These are phyloP conservation scores for Colletotrichum neosansevieriae DNA, from an alignment of 2,329 filamentous ascomycete genomes.

Conservation along the genomic window DNA sequence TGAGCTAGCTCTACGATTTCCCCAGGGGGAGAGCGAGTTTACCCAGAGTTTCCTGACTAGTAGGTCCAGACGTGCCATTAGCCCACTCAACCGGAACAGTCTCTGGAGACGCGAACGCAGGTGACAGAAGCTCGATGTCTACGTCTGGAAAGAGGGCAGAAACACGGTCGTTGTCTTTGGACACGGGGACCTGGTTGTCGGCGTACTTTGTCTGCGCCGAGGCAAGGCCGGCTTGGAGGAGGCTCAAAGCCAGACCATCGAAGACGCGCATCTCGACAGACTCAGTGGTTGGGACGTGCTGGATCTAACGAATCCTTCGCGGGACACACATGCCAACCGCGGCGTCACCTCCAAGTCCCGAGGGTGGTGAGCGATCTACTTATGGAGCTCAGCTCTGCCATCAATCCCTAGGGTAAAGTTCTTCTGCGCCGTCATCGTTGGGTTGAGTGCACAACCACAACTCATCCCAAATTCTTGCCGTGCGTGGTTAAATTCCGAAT, in stretches of 20 bases:
- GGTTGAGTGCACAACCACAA: no score
- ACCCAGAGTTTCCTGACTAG: slow-evolving; percentile 38
- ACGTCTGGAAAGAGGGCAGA: slow-evolving; percentile 14
- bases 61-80: slow-evolving; percentile 46
- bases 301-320: background rate
- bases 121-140: slow-evolving; percentile 44
- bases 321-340: background rate
- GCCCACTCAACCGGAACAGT: slow-evolving; percentile 42
- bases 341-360: background rate
- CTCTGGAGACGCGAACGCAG: slow-evolving; percentile 42
- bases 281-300: no score
- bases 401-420: no score
- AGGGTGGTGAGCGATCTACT: background rate
- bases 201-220: slow-evolving; percentile 28
- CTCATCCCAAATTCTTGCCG: background rate
- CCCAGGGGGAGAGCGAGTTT: background rate
- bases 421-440: no score
- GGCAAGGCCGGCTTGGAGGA: background rate
- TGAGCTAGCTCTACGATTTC: no score
- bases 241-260: background rate
- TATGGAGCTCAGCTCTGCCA: background rate
- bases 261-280: background rate
- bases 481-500: background rate
- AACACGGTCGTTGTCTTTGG: slow-evolving; percentile 7
- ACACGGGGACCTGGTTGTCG: slow-evolving; percentile 13